These are phyloP conservation scores for Guyanaporus albipodus DNA, from an alignment of 768 basidiomycete species.

Conservation along the genomic window DNA sequence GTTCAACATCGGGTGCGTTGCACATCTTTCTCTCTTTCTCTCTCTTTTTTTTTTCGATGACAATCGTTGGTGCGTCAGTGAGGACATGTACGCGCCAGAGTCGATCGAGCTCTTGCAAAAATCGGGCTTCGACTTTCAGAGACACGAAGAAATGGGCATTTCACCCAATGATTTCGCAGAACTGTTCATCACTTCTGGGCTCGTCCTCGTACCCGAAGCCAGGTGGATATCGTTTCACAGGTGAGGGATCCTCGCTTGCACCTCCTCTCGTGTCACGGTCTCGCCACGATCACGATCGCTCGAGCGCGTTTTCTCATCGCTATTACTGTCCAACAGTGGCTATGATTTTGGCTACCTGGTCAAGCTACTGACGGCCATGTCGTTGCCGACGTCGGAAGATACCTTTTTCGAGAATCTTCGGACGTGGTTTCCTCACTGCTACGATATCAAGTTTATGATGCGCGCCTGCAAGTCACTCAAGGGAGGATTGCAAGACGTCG, in stretches of 20 bases:
- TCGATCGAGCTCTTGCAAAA: conserved; percentile 93
- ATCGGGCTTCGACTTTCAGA: conserved; percentile 92
- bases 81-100: conserved; percentile 99
- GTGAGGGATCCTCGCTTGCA: conserved; percentile 41
- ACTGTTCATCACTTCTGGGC: conserved; percentile 91
- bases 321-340: conserved; percentile 51
- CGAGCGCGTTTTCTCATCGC: conserved; percentile 1
- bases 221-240: conserved; percentile 99
- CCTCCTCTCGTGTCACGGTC: not conserved
- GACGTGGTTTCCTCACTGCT: conserved; percentile 94
- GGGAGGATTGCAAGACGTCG: conserved; percentile 92
- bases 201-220: conserved; percentile 84
- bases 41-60: too few relatives aligned
- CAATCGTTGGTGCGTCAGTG: conserved; percentile 86
- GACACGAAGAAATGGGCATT: conserved; percentile 91
- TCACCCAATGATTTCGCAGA: conserved; percentile 93
- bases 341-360: conserved; percentile 99
- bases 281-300: not conserved
- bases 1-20: conserved; percentile 83
- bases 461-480: conserved; percentile 75
- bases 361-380: conserved; percentile 82
- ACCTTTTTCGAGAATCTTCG: conserved; percentile 83
- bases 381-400: conserved; percentile 85
- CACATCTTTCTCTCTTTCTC: too few relatives aligned
- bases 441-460: conserved; percentile 98